Evolutionary conservation across 202 grass and related monocot genomes (phyloP).

Genomic region (Bolboschoenoplectus hybrid): DNA sequence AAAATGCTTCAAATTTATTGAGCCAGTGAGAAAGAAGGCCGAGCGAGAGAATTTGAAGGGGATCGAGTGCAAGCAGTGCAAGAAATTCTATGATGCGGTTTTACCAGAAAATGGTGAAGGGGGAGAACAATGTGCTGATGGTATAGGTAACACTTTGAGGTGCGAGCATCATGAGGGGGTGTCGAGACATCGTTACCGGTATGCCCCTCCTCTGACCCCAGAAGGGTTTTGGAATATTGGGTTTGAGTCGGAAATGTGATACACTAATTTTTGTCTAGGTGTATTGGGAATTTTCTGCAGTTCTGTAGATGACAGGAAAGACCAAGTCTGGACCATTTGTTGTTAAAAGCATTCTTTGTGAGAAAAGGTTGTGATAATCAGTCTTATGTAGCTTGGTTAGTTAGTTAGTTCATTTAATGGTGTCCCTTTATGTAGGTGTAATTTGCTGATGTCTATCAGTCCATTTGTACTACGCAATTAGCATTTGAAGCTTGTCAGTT

Average conservation of each 20-base stretch:
- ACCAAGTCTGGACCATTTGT: slow-evolving; percentile 7
- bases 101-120: slow-evolving; percentile 52
- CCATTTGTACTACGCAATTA: not conserved
- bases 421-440: not conserved
- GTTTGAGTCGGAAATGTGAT: slow-evolving; percentile 93
- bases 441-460: not conserved
- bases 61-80: slow-evolving; percentile 91
- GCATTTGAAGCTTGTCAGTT: not conserved
- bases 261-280: not conserved
- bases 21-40: slow-evolving; percentile 87
- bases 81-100: slow-evolving; percentile 96
- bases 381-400: slow-evolving; percentile 5
- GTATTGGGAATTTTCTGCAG: not conserved
- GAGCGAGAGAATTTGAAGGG: slow-evolving; percentile 87
- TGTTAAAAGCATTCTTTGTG: not conserved
- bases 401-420: slow-evolving; percentile 2
- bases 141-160: slow-evolving; percentile 44
- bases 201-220: slow-evolving; percentile 81
- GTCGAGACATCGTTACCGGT: slow-evolving; percentile 94
- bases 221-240: slow-evolving; percentile 99
- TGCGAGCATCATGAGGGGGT: slow-evolving; percentile 96
- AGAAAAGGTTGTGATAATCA: not conserved
- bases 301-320: slow-evolving; percentile 13
- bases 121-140: slow-evolving; percentile 37
- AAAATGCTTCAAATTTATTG: slow-evolving; percentile 79